Conservation (phyloP, 805 yeast species). For the Starmerella ratchasimensis region DNA sequence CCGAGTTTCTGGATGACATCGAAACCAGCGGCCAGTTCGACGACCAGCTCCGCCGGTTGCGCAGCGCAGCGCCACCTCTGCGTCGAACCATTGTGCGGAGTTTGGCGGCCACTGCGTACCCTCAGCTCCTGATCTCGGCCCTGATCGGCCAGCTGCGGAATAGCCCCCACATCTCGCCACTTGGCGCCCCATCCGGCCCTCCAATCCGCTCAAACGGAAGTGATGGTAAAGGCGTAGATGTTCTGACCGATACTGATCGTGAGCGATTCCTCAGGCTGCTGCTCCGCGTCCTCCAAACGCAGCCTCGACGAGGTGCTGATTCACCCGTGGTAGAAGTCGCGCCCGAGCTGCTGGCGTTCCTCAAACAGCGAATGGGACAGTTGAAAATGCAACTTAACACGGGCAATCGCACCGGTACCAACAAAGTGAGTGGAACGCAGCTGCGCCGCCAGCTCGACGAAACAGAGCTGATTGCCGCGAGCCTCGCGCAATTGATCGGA, state of each 20-base stretch:
- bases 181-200: too few relatives aligned
- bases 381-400: neutral
- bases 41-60: conserved; percentile 2
- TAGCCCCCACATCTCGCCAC: too few relatives aligned
- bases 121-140: too few relatives aligned
- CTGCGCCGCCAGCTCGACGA: too few relatives aligned
- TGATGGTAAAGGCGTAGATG: too few relatives aligned
- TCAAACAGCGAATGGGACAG: neutral
- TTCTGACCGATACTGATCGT: conserved; percentile 72
- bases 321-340: conserved; percentile 1
- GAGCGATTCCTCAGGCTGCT: conserved; percentile 66
- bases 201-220: too few relatives aligned
- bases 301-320: conserved; percentile 2
- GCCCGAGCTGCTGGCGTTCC: neutral
- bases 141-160: too few relatives aligned
- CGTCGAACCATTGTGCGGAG: conserved; percentile 74
- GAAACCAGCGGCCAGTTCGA: neutral
- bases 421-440: too few relatives aligned
- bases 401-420: too few relatives aligned
- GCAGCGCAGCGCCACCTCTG: conserved; percentile 43
- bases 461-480: conserved; percentile 37
- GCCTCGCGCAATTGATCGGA: conserved; percentile 34
- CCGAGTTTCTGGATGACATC: conserved; percentile 1
- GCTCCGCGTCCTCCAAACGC: conserved; percentile 47
- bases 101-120: too few relatives aligned